Percentiles rank a stretch among this genome's conserved stretches.
These are phyloP conservation scores for Fusarium napiforme DNA, from an alignment of 2,329 filamentous ascomycete genomes.

Conservation along the genomic window DNA sequence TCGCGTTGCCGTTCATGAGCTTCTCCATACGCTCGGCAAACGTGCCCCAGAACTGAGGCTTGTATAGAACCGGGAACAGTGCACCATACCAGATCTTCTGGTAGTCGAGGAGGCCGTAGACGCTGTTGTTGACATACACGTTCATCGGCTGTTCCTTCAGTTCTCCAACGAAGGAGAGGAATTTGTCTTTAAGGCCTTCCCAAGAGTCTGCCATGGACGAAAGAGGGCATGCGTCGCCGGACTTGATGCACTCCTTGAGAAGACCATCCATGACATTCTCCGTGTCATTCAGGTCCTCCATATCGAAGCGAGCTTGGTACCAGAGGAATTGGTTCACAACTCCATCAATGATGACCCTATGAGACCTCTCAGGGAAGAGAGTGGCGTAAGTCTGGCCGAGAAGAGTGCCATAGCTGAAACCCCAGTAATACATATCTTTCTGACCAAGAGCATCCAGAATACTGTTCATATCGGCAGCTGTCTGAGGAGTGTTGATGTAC, in stretches of 20 bases:
- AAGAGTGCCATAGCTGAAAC: slow-evolving; percentile 56
- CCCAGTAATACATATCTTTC: slow-evolving; percentile 53
- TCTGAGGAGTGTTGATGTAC: slow-evolving; percentile 62
- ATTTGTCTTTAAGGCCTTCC: slow-evolving; percentile 47
- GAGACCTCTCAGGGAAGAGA: slow-evolving; percentile 50
- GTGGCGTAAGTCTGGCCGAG: slow-evolving; percentile 56
- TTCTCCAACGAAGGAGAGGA: slow-evolving; percentile 48
- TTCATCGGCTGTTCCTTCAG: slow-evolving; percentile 53
- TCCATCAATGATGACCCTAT: slow-evolving; percentile 52
- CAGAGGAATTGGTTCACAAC: slow-evolving; percentile 50
- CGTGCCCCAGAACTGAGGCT: slow-evolving; percentile 50
- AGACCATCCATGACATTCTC: slow-evolving; percentile 48
- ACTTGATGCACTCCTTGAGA: slow-evolving; percentile 52
- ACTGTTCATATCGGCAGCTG: slow-evolving; percentile 62
- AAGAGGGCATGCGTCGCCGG: slow-evolving; percentile 58
- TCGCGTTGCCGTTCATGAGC: slow-evolving; percentile 55
- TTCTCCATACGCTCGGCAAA: slow-evolving; percentile 50
- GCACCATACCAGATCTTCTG: slow-evolving; percentile 50
- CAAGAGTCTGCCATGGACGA: slow-evolving; percentile 51
- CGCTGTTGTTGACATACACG: slow-evolving; percentile 56
- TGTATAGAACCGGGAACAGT: slow-evolving; percentile 54
- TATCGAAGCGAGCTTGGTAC: slow-evolving; percentile 43
- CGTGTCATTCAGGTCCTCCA: slow-evolving; percentile 46
- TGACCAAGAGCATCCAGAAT: slow-evolving; percentile 56
- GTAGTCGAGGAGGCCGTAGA: slow-evolving; percentile 53